A percentile compares a stretch with the other conserved stretches of the same genome.
phyloP scores from a whole-genome alignment of 2,329 filamentous ascomycete genomes.

The Claviceps africana region DNA sequence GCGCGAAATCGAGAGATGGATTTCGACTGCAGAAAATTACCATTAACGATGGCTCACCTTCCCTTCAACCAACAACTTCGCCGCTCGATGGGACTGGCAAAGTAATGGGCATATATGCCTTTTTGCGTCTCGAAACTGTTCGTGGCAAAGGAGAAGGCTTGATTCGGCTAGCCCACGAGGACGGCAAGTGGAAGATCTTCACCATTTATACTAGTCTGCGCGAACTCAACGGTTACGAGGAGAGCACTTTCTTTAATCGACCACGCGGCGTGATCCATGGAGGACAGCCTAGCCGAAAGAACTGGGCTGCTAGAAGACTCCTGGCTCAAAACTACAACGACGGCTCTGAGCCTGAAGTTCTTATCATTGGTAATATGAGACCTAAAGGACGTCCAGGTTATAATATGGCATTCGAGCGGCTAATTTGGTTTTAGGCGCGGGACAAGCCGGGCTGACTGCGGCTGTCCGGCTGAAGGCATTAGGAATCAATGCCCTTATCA shows the following conservation, averaged over 20 bases:
- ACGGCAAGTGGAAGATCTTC: conserved; percentile 43
- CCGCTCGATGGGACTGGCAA: conserved; percentile 36
- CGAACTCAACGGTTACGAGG: conserved; percentile 39
- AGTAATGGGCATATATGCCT: conserved; percentile 40
- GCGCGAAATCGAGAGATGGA: conserved; percentile 19
- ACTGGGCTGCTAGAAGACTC: conserved; percentile 43
- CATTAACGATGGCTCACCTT: conserved; percentile 30
- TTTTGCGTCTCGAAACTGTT: conserved; percentile 37
- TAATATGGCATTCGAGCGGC: neutral
- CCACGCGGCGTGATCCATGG: conserved; percentile 44
- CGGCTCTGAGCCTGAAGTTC: conserved; percentile 36
- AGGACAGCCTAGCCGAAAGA: conserved; percentile 34
- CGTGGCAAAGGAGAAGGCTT: conserved; percentile 43
- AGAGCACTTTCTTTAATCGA: conserved; percentile 31
- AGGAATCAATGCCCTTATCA: conserved; percentile 38
- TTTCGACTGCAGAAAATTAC: conserved; percentile 29
- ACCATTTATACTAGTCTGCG: conserved; percentile 47
- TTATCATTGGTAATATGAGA: conserved; percentile 41
- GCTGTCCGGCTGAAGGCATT: conserved; percentile 47
- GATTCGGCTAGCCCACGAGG: conserved; percentile 32
- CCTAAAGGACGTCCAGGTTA: neutral
- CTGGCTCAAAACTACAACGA: conserved; percentile 33
- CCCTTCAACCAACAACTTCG: conserved; percentile 27
- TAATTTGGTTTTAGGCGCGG: conserved; percentile 29
- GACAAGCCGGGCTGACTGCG: conserved; percentile 43